These are phyloP conservation scores for Emericellopsis atlantica DNA, from an alignment of 2,329 filamentous ascomycete genomes.

Conservation along the genomic window DNA sequence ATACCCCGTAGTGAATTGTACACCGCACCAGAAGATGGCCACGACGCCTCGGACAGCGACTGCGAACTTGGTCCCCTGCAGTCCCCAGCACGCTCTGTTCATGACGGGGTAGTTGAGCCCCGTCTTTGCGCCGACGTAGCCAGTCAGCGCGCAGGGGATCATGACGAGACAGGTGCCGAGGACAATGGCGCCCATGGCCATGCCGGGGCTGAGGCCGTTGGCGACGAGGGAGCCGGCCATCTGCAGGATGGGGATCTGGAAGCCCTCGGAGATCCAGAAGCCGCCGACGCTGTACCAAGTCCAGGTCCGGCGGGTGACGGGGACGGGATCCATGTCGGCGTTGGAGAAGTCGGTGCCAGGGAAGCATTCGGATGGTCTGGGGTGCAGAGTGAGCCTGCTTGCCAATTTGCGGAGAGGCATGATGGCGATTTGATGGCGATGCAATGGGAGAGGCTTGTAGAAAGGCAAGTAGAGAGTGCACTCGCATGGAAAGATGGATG, in stretches of 20 bases:
- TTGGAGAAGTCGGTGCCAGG: constrained; percentile 5
- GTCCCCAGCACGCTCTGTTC: constrained; percentile 15
- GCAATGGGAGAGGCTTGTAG: neutral
- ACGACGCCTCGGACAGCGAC: constrained; percentile 19
- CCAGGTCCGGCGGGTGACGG: constrained; percentile 7
- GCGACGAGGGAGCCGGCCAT: neutral
- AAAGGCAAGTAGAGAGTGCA: neutral
- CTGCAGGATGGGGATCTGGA: constrained; percentile 7
- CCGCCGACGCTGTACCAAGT: constrained; percentile 7
- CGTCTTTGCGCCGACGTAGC: constrained; percentile 12
- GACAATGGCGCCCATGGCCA: constrained; percentile 8
- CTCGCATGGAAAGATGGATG: neutral
- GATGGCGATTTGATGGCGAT: neutral
- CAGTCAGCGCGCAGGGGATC: constrained; percentile 7
- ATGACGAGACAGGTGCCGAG: constrained; percentile 7
- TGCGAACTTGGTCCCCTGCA: constrained; percentile 13
- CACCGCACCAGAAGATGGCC: constrained; percentile 23
- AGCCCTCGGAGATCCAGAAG: constrained; percentile 8
- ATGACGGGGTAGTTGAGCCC: constrained; percentile 16
- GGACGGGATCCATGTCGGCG: constrained; percentile 8
- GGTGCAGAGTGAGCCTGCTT: constrained; percentile 2
- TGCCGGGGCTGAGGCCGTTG: constrained; percentile 7
- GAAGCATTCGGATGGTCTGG: constrained; percentile 4
- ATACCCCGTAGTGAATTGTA: constrained; percentile 9
- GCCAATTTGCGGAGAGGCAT: constrained; percentile 2